phyloP scores from a whole-genome alignment of 768 basidiomycete genomes.

The Xerocomellus amylosporus region DNA sequence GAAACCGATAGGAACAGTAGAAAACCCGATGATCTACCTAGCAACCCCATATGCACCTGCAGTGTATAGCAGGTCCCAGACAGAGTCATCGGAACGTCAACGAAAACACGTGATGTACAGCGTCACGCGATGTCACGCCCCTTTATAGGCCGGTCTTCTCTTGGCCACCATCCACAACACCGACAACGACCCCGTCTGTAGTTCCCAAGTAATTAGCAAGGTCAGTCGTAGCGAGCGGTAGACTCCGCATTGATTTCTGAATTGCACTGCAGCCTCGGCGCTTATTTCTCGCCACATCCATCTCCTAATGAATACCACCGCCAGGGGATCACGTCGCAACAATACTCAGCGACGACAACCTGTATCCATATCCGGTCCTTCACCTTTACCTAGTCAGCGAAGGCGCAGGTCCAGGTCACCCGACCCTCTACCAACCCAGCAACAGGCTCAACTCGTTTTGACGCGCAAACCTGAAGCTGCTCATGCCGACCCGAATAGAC shows the following conservation, averaged over 20 bases:
- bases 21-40: not conserved
- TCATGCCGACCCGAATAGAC: conserved; percentile 27
- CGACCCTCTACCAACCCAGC: conserved; percentile 25
- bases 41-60: not conserved
- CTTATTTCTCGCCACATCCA: not conserved
- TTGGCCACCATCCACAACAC: conserved; percentile 13
- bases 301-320: conserved; percentile 22
- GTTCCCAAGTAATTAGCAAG: not conserved
- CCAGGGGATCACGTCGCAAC: conserved; percentile 27
- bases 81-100: not conserved
- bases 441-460: conserved; percentile 5
- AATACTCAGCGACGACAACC: conserved; percentile 27
- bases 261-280: not conserved
- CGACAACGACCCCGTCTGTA: not conserved
- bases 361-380: conserved; percentile 14
- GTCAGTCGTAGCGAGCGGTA: not conserved
- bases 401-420: conserved; percentile 38
- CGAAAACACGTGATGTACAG: conserved; percentile 12
- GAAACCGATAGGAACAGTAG: not conserved
- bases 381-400: conserved; percentile 18
- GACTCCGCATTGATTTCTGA: not conserved
- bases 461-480: conserved; percentile 21
- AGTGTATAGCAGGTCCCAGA: not conserved
- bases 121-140: conserved; percentile 6
- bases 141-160: conserved; percentile 8